These are phyloP conservation scores for Blastobotrys chiropterorum DNA, from an alignment of 805 yeast genomes.

Conservation along the genomic window DNA sequence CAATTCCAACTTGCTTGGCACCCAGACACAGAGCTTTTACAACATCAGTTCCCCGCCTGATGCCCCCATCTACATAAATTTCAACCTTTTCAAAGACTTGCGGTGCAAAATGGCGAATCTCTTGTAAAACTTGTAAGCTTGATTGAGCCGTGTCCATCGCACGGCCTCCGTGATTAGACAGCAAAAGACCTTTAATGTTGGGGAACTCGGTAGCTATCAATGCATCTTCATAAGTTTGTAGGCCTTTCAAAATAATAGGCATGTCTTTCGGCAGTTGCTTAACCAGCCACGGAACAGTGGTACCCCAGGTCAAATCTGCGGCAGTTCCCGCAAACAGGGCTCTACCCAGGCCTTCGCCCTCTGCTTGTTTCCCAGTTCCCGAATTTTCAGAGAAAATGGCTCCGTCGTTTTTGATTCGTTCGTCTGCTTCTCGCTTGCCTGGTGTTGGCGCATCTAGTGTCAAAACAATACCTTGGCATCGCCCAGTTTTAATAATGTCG, in stretches of 20 bases:
- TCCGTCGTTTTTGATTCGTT: conserved; percentile 19
- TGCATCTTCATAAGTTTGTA: conserved; percentile 63
- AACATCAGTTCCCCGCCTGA: conserved; percentile 60
- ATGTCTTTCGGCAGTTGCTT: conserved; percentile 32
- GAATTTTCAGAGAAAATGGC: conserved; percentile 19
- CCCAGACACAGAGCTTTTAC: conserved; percentile 62
- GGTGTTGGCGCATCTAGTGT: conserved; percentile 52
- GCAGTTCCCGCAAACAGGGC: conserved; percentile 27
- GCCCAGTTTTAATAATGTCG: conserved; percentile 28
- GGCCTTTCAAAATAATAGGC: conserved; percentile 54
- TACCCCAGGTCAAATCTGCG: conserved; percentile 26
- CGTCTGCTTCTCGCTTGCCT: conserved; percentile 49
- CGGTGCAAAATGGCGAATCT: conserved; percentile 38
- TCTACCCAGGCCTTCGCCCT: conserved; percentile 26
- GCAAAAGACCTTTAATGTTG: conserved; percentile 50
- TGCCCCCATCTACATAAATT: conserved; percentile 60
- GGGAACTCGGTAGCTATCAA: conserved; percentile 49
- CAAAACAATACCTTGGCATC: conserved; percentile 42
- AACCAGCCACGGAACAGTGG: conserved; percentile 26
- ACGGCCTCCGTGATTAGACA: conserved; percentile 74
- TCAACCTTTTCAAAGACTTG: conserved; percentile 41
- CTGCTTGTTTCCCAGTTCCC: conserved; percentile 20
- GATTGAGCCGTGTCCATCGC: conserved; percentile 59
- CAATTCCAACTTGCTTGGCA: conserved; percentile 59
- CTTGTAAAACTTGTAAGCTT: conserved; percentile 55